phyloP scores from a whole-genome alignment of 1,139 yeast genomes.

The Hanseniaspora sp. region DNA sequence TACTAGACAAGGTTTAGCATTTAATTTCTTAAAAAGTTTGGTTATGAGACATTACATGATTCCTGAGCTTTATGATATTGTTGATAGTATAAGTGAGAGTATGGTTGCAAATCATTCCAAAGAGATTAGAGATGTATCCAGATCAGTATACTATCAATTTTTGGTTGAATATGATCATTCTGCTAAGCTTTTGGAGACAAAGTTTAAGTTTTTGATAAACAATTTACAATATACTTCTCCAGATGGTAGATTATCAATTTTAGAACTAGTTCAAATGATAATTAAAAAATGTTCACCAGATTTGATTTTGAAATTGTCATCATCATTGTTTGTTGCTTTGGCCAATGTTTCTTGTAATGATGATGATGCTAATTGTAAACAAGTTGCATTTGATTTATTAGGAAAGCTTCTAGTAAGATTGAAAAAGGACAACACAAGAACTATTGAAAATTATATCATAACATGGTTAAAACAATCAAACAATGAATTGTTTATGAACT shows the following conservation, averaged over 20 bases:
- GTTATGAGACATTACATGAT: constrained; percentile 61
- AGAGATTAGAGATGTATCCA: constrained; percentile 74
- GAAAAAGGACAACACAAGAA: constrained; percentile 34
- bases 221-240: constrained; percentile 79
- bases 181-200: constrained; percentile 70
- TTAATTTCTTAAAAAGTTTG: constrained; percentile 67
- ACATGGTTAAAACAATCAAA: constrained; percentile 60
- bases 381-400: constrained; percentile 63
- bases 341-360: constrained; percentile 72
- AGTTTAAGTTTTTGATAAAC: constrained; percentile 68
- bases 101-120: constrained; percentile 85
- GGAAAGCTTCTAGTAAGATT: constrained; percentile 46
- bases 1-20: constrained; percentile 76
- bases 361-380: constrained; percentile 70
- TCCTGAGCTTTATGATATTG: constrained; percentile 82
- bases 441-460: constrained; percentile 47
- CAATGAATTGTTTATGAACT: constrained; percentile 50
- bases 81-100: constrained; percentile 69
- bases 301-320: constrained; percentile 48
- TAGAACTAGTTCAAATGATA: constrained; percentile 71
- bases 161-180: constrained; percentile 94
- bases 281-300: constrained; percentile 56
- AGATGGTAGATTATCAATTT: constrained; percentile 78
- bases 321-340: constrained; percentile 73
- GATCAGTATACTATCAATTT: constrained; percentile 75